A percentile compares a stretch with the other conserved stretches of the same genome.
Evolutionary conservation across 768 basidiomycete species (phyloP).

Genomic region (Boletellus sp.): DNA sequence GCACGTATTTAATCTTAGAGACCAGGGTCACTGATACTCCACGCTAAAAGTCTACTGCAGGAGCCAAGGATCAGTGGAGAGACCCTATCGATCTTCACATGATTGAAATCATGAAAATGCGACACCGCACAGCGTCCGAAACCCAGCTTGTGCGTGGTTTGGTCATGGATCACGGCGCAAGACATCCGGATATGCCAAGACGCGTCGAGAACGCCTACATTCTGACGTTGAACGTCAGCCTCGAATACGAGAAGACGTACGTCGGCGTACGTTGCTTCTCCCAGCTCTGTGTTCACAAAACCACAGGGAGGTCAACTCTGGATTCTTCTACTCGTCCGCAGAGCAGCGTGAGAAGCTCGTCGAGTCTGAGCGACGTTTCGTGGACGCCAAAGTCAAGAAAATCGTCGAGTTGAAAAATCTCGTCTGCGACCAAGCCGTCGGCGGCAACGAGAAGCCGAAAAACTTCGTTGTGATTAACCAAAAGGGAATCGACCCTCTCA

Average conservation of each 20-base stretch:
- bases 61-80: conserved; percentile 62
- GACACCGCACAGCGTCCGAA: conserved; percentile 96
- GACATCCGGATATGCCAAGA: conserved; percentile 99
- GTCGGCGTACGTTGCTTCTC: conserved; percentile 33
- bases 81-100: conserved; percentile 98
- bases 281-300: conserved; percentile 19
- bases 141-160: conserved; percentile 94
- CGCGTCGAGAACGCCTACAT: conserved; percentile 95
- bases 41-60: conserved; percentile 35
- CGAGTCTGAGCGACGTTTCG: conserved; percentile 92
- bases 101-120: conserved; percentile 99
- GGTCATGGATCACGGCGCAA: conserved; percentile 94
- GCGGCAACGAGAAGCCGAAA: conserved; percentile 75
- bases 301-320: conserved; percentile 93
- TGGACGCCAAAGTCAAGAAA: conserved; percentile 92
- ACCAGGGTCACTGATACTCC: conserved; percentile 22
- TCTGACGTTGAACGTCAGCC: conserved; percentile 91
- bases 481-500: conserved; percentile 98
- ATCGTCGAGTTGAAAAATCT: conserved; percentile 95
- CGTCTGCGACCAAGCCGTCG: conserved; percentile 92
- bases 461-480: conserved; percentile 96
- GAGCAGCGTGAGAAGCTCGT: conserved; percentile 99
- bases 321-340: conserved; percentile 98
- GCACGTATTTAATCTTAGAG: conserved; percentile 35
- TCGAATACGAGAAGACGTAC: conserved; percentile 99